Base-by-base conservation (phyloP, 2,329 filamentous ascomycete genomes). In the Aspergillus tubingensis region DNA sequence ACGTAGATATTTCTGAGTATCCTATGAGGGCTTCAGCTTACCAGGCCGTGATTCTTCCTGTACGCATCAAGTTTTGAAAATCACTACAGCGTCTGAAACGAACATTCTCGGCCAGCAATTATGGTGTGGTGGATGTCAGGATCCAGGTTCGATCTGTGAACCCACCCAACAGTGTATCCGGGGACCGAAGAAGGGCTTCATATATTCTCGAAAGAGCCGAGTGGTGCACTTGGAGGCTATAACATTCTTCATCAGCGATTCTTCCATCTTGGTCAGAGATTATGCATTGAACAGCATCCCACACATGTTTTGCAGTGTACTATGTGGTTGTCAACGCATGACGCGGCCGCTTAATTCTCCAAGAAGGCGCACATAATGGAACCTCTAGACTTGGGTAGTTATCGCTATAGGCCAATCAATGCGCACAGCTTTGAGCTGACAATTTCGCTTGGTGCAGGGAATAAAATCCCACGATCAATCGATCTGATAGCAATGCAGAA, bases 401-500 rank as follows among this genome's bases (percentile, higher is more conserved):
- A 10, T 68, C 1, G 60, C 56, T 3, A 60, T 53, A 2, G 66
- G 48, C 30, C 64, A 68, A 55, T 68, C 39, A 0, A 69, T 68
- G 66, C 55, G 60, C 2, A 66, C 44, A 76, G 70, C 51, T 72
- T 70, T 5, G 74, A 75, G 2, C 70, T 69, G 69, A 2, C 68
- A 68, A 2, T 74, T 77, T 60, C 70, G 76, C 7, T 61, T 77
- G 17, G 67, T 77, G 2, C 74, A 76, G 54, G 53, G 71, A 25
- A 8, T 74, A 67, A 62, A 67, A 25, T 65, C 72, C 30, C 67
- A 74, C 59, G 69, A 65, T 74, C 43, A 73, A 77, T 50, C 11
- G 23, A 10, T 27, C 25, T 7, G 13, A 8, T 1, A 25, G 48
- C 11, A 17, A 23, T 10, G 10, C n/a, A 15, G 10, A 19, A 13